Percentiles rank a stretch among this genome's conserved stretches.
Evolutionary conservation across 2,329 filamentous ascomycete genomes (phyloP).

Genomic region (Canariomyces notabilis): DNA sequence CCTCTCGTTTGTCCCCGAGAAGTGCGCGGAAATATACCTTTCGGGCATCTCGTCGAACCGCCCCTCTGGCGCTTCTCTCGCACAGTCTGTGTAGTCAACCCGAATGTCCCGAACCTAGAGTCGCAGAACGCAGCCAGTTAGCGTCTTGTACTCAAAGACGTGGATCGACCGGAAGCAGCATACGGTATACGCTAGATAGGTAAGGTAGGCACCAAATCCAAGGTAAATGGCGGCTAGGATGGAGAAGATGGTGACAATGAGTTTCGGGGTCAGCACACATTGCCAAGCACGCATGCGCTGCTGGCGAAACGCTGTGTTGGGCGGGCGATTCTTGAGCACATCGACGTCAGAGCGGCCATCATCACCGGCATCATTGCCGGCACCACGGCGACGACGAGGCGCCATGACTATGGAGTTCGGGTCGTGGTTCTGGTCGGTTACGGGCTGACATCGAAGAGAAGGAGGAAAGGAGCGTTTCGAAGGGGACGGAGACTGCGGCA

Average conservation of each 20-base stretch:
- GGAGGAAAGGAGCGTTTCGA: conserved; percentile 19
- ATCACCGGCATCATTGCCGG: conserved; percentile 18
- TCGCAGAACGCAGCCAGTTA: conserved; percentile 6
- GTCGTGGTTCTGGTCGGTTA: conserved; percentile 10
- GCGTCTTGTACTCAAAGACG: background rate
- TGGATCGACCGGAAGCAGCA: background rate
- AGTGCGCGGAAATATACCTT: conserved; percentile 60
- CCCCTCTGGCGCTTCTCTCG: conserved; percentile 44
- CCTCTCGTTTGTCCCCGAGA: conserved; percentile 51
- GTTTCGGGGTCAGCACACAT: conserved; percentile 54
- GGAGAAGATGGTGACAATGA: conserved; percentile 28
- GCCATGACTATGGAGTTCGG: conserved; percentile 20
- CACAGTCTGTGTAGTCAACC: conserved; percentile 86
- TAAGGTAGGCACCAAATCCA: conserved; percentile 25
- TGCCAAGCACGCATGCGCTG: conserved; percentile 99
- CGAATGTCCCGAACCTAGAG: conserved; percentile 78
- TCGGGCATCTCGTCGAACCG: conserved; percentile 49
- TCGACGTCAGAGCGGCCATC: conserved; percentile 21
- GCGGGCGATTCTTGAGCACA: conserved; percentile 25
- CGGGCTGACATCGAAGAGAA: conserved; percentile 9
- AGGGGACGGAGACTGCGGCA: conserved; percentile 11
- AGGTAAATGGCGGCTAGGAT: conserved; percentile 27
- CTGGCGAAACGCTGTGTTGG: conserved; percentile 86
- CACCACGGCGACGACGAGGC: conserved; percentile 26
- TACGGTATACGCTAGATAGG: conserved; percentile 25